Evolutionary conservation across 2,329 filamentous ascomycete species (phyloP).

Genomic region (Aphanoascus verrucosus): DNA sequence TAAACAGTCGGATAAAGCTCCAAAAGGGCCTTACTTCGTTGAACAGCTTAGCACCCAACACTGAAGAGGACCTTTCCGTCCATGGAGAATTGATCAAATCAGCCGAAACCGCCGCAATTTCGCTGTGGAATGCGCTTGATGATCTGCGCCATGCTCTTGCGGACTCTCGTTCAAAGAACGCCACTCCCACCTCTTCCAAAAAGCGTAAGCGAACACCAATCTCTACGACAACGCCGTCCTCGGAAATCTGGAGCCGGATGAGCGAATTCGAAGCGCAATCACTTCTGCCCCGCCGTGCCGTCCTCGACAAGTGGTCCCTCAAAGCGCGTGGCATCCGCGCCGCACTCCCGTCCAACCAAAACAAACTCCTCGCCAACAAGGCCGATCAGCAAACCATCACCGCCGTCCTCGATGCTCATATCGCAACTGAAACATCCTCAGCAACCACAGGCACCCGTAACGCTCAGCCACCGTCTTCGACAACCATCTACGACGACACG

Average conservation of each 20-base stretch:
- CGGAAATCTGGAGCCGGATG: conserved; percentile 64
- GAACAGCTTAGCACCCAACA: conserved; percentile 54
- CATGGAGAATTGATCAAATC: conserved; percentile 51
- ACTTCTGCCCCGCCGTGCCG: conserved; percentile 53
- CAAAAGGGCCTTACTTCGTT: conserved; percentile 80
- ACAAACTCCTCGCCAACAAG: conserved; percentile 49
- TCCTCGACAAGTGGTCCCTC: conserved; percentile 81
- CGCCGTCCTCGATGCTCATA: conserved; percentile 35
- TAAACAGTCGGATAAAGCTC: conserved; percentile 82
- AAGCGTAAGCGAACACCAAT: conserved; percentile 41
- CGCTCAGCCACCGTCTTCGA: conserved; percentile 22
- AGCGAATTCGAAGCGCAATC: conserved; percentile 52
- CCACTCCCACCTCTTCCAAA: conserved; percentile 20
- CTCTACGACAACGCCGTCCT: conserved; percentile 43
- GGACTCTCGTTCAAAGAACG: conserved; percentile 27
- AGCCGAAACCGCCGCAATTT: conserved; percentile 74
- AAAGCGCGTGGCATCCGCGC: conserved; percentile 53
- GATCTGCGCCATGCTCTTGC: conserved; percentile 33
- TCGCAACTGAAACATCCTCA: conserved; percentile 31
- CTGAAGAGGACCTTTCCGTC: conserved; percentile 33
- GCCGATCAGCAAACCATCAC: conserved; percentile 43
- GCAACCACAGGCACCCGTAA: conserved; percentile 16
- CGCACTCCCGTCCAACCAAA: conserved; percentile 40
- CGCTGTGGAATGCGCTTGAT: conserved; percentile 64
- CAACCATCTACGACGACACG: conserved; percentile 73